A percentile compares a stretch with the other conserved stretches of the same genome.
Evolutionary conservation across 495 filamentous ascomycete genomes (phyloP).

Genomic region (Penicillium cataractarum): DNA sequence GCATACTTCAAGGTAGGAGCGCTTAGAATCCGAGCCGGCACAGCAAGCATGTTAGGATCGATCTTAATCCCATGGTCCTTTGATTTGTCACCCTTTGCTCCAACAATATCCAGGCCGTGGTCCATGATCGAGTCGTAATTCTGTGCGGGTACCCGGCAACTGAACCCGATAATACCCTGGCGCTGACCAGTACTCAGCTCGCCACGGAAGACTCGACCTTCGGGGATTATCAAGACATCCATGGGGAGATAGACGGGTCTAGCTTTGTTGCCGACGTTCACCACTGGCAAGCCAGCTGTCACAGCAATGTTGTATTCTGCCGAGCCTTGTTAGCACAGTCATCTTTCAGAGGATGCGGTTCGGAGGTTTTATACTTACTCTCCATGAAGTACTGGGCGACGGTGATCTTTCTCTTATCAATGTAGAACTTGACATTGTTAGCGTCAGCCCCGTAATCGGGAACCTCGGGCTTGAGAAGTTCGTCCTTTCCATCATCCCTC

Average conservation of each 20-base stretch:
- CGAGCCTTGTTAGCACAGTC: not conserved
- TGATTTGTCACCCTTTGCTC: slow-evolving; percentile 34
- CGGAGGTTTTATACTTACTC: slow-evolving; percentile 13
- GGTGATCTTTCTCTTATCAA: slow-evolving; percentile 10
- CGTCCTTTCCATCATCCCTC: slow-evolving; percentile 11
- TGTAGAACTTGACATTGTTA: slow-evolving; percentile 20
- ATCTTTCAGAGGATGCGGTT: not conserved
- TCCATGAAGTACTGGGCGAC: slow-evolving; percentile 22
- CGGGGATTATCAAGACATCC: slow-evolving; percentile 61
- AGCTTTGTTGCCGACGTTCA: slow-evolving; percentile 64
- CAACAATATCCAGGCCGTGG: slow-evolving; percentile 52
- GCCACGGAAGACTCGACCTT: slow-evolving; percentile 61
- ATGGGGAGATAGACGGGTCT: slow-evolving; percentile 63
- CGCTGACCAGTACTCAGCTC: slow-evolving; percentile 58
- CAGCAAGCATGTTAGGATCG: slow-evolving; percentile 18
- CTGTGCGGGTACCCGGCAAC: slow-evolving; percentile 60
- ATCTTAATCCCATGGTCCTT: slow-evolving; percentile 7
- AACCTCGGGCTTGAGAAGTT: slow-evolving; percentile 10
- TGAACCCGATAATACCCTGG: slow-evolving; percentile 63
- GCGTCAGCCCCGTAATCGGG: slow-evolving; percentile 7
- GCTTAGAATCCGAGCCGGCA: slow-evolving; percentile 22
- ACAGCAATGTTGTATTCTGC: slow-evolving; percentile 20
- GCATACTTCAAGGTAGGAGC: slow-evolving; percentile 24
- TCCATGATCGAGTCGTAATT: slow-evolving; percentile 66
- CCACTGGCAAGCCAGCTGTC: slow-evolving; percentile 49